Evolutionary conservation across 768 basidiomycete genomes (phyloP).

Genomic region (Rhodotorula paludigena): DNA sequence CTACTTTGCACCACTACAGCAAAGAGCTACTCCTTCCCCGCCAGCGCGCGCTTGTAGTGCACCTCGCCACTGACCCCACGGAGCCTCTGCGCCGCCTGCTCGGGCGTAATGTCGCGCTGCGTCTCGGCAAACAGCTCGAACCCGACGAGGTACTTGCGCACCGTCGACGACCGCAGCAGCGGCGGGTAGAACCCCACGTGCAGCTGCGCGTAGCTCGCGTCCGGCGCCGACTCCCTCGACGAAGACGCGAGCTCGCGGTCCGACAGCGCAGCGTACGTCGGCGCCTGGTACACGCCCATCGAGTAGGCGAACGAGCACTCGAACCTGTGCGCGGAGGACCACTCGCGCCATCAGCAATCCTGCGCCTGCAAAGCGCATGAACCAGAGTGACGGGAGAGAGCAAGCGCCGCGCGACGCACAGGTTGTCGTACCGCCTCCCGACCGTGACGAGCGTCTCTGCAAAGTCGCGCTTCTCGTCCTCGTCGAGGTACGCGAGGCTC

Average conservation of each 20-base stretch:
- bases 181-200: constrained; percentile 86
- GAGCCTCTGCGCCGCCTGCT: constrained; percentile 64
- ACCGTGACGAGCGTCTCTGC: constrained; percentile 57
- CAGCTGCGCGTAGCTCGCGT: constrained; percentile 62
- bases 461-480: constrained; percentile 60
- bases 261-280: constrained; percentile 47
- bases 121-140: constrained; percentile 87
- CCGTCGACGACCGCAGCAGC: constrained; percentile 69
- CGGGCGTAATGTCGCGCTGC: constrained; percentile 82
- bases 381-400: neutral
- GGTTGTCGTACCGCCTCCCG: constrained; percentile 43
- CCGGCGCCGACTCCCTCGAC: constrained; percentile 21
- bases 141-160: constrained; percentile 88
- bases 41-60: constrained; percentile 55
- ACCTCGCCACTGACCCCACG: constrained; percentile 48
- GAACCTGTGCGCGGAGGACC: constrained; percentile 61
- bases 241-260: constrained; percentile 30
- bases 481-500: constrained; percentile 60
- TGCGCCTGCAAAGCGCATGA: neutral
- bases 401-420: constrained; percentile 35
- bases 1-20: too few relatives aligned
- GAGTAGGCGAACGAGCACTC: constrained; percentile 82
- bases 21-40: neutral
- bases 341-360: neutral
- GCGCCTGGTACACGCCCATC: constrained; percentile 88